phyloP scores from a whole-genome alignment of 805 yeast species.

The Yamadazyma phyllophila region DNA sequence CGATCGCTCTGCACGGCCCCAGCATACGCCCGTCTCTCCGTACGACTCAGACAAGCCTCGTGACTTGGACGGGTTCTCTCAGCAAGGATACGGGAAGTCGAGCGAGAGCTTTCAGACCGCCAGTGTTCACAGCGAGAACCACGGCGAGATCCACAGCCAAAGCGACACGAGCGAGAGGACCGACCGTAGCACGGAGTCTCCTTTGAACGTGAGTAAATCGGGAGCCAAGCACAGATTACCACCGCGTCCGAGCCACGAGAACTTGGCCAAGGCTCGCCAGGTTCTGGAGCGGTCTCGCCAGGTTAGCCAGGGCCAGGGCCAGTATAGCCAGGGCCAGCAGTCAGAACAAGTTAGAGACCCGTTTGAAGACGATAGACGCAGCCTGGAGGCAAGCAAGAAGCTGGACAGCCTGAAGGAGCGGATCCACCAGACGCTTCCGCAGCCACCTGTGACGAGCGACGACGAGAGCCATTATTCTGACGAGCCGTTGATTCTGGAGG shows the following conservation, averaged over 20 bases:
- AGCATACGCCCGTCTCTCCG: too few relatives aligned
- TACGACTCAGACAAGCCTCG: neutral
- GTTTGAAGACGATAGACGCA: too few relatives aligned
- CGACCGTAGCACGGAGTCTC: neutral
- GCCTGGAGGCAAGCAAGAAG: neutral
- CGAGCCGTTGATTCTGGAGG: constrained; percentile 1
- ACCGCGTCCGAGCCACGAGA: constrained; percentile 26
- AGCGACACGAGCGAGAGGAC: neutral
- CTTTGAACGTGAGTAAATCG: neutral
- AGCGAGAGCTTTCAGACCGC: constrained; percentile 10
- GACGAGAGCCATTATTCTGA: constrained; percentile 13
- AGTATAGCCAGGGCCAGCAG: neutral
- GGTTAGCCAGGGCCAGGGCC: constrained; percentile 8
- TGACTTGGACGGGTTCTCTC: too few relatives aligned
- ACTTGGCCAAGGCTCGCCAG: constrained; percentile 22
- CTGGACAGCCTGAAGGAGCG: constrained; percentile 4
- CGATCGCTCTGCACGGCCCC: neutral
- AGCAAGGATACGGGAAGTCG: neutral
- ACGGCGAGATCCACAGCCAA: neutral
- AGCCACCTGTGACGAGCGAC: constrained; percentile 11
- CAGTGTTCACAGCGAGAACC: neutral
- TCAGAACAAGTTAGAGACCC: too few relatives aligned
- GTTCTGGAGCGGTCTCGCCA: constrained; percentile 11
- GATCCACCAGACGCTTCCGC: constrained; percentile 12
- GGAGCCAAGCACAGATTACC: constrained; percentile 14